Evolutionary conservation across 2,329 filamentous ascomycete genomes (phyloP).

Genomic region (Keithomyces neogunnii): DNA sequence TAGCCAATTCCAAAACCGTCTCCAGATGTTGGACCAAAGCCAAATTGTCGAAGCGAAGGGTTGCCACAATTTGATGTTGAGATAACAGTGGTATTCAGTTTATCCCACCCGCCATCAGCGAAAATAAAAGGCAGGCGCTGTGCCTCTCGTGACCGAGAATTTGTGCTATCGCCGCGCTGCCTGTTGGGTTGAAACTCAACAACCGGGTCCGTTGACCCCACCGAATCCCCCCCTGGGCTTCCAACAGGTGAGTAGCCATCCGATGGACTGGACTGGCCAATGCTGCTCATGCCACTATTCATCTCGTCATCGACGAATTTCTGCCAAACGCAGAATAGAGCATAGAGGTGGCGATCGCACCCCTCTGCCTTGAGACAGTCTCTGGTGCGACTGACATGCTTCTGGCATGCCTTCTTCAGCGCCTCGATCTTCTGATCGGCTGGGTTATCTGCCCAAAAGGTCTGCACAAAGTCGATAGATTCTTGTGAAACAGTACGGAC

Average conservation of each 20-base stretch:
- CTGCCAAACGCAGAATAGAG: constrained; percentile 92
- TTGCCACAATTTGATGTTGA: constrained; percentile 99
- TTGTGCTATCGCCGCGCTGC: constrained; percentile 46
- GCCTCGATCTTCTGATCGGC: constrained; percentile 77
- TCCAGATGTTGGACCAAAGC: constrained; percentile 87
- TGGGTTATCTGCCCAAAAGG: constrained; percentile 90
- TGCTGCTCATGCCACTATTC: constrained; percentile 44
- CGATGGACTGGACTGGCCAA: constrained; percentile 55
- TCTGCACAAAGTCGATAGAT: constrained; percentile 79
- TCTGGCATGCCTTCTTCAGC: constrained; percentile 72
- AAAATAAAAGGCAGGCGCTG: constrained; percentile 69
- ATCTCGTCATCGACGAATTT: constrained; percentile 64
- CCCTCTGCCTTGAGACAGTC: constrained; percentile 86
- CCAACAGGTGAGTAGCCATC: constrained; percentile 41
- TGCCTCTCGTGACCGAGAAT: constrained; percentile 37
- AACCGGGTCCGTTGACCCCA: constrained; percentile 24
- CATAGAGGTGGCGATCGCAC: constrained; percentile 88
- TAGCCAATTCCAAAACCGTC: constrained; percentile 97
- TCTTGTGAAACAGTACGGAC: constrained; percentile 79
- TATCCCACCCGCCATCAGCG: constrained; percentile 85
- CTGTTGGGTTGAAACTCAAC: constrained; percentile 28
- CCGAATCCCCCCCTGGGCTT: constrained; percentile 45
- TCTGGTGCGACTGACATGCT: constrained; percentile 70
- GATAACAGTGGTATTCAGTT: constrained; percentile 86
- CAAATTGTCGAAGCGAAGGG: constrained; percentile 87